A percentile compares a stretch with the other conserved stretches of the same genome.
phyloP scores from a whole-genome alignment of 352 stramenopile species.

The Phytophthora boehmeriae region DNA sequence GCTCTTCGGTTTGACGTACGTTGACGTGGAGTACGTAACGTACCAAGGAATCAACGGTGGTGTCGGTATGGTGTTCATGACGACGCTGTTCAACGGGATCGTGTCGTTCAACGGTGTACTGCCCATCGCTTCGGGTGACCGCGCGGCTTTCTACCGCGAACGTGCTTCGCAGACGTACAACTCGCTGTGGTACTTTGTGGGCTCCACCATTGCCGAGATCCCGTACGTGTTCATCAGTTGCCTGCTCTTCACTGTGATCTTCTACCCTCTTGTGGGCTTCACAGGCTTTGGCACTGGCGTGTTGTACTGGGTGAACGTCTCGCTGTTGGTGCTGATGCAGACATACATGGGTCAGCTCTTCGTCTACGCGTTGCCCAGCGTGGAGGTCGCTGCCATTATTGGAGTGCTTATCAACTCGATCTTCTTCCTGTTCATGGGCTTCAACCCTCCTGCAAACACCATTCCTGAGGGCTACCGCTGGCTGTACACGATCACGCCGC shows the following conservation, averaged over 20 bases:
- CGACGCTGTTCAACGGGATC: slow-evolving; percentile 75
- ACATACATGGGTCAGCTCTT: slow-evolving; percentile 40
- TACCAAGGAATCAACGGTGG: slow-evolving; percentile 51
- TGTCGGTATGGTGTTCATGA: slow-evolving; percentile 84
- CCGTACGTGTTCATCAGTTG: slow-evolving; percentile 25
- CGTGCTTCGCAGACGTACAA: slow-evolving; percentile 19
- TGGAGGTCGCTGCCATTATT: slow-evolving; percentile 28
- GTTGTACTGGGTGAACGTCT: slow-evolving; percentile 24
- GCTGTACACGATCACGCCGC: slow-evolving; percentile 40
- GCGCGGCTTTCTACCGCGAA: slow-evolving; percentile 21
- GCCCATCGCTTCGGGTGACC: slow-evolving; percentile 11
- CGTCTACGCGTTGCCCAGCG: slow-evolving; percentile 13
- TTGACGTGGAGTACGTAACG: slow-evolving; percentile 38
- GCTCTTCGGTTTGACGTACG: slow-evolving; percentile 73
- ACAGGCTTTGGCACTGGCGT: slow-evolving; percentile 21
- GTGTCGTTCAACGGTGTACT: slow-evolving; percentile 15
- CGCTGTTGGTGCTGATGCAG: slow-evolving; percentile 28
- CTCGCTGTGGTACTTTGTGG: slow-evolving; percentile 26
- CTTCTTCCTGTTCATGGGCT: slow-evolving; percentile 34
- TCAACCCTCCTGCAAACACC: slow-evolving; percentile 30
- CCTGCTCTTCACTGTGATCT: slow-evolving; percentile 29
- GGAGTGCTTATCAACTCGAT: slow-evolving; percentile 31
- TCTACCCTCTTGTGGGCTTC: slow-evolving; percentile 41
- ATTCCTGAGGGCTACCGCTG: slow-evolving; percentile 36
- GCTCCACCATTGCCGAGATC: slow-evolving; percentile 18